Conservation (phyloP, 352 stramenopile genomes). For the Phytophthora sp. region DNA sequence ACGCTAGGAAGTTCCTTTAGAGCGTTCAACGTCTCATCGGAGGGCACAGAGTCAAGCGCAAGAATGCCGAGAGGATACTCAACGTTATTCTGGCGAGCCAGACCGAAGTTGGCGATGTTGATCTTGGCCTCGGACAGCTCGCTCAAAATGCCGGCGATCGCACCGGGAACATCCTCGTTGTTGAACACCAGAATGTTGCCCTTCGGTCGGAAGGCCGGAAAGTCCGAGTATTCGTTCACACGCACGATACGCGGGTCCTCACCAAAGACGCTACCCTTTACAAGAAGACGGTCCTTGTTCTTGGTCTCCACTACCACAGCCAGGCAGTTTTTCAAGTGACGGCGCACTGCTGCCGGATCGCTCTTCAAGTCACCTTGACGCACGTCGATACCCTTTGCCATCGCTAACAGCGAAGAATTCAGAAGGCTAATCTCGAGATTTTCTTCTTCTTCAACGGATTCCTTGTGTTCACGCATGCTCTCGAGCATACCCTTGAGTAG, state of each 20-base stretch:
- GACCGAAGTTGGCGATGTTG: constrained; percentile 87
- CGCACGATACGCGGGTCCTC: constrained; percentile 81
- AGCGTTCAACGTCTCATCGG: constrained; percentile 57
- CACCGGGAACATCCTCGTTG: constrained; percentile 82
- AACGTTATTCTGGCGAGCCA: constrained; percentile 70
- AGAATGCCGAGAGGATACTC: constrained; percentile 77
- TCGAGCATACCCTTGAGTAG: constrained; percentile 80
- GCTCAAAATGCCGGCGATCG: constrained; percentile 76
- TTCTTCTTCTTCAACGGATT: constrained; percentile 11
- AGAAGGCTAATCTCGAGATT: constrained; percentile 54
- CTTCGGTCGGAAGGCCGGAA: constrained; percentile 78
- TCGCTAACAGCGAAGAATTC: constrained; percentile 73
- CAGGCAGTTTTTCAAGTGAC: constrained; percentile 81
- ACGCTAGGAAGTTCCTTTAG: constrained; percentile 72
- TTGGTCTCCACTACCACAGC: constrained; percentile 74
- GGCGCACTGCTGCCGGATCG: constrained; percentile 43
- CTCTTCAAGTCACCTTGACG: constrained; percentile 64
- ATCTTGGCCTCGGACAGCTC: constrained; percentile 73
- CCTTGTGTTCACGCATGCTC: constrained; percentile 50
- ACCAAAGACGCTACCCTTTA: constrained; percentile 85
- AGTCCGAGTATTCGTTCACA: constrained; percentile 87
- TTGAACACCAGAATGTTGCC: constrained; percentile 86
- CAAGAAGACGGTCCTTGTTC: constrained; percentile 57
- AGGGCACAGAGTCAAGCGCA: constrained; percentile 64
- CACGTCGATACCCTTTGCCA: constrained; percentile 81